Base-by-base conservation (phyloP, 495 filamentous ascomycete species). In the Lasiosphaeria ovina region DNA sequence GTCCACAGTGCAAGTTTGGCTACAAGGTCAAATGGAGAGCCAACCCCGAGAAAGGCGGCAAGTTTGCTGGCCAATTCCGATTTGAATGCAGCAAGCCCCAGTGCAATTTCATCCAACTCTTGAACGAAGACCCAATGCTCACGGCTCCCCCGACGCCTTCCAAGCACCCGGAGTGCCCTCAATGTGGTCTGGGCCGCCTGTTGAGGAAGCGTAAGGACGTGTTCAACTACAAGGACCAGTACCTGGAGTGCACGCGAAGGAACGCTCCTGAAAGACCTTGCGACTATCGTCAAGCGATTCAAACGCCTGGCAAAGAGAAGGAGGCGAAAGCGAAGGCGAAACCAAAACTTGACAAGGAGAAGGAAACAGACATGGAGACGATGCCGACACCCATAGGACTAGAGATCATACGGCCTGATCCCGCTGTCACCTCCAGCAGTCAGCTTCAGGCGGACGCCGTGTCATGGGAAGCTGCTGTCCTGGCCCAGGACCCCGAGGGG, bases 1-100 rank as follows among this genome's bases (percentile, higher is more conserved):
- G 65, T 42, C 65, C 65, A 1, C 7, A 45, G 40, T 67, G 65
- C 56, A 4, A 3, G 6, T 60, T 38, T 8, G 65, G 65, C 40
- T 51, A 55, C 14, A 62, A 58, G 35, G 44, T 62, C n/a, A 55
- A 58, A n/a, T 16, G 33, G 14, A 1, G 4, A n/a, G 16, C 6
- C 7, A 47, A 47, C 16, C 44, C 44, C 5, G 11, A 47, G 5
- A 47, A 47, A 1, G 12, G 12, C 44, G 11, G 16, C 44, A n/a
- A 7, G 4, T 5, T 47, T 11, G 44, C 11, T 4, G 44, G 44
- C 44, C 12, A 47, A 14, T 47, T 11, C 12, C 12, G 12, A 5
- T 47, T 47, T 47, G 5, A 0, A 11, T 47, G 44, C 44, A 47
- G 44, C 44, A 47, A 47, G 12, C 7, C 5, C 12, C 2, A 55